Evolutionary conservation across 2,329 filamentous ascomycete genomes (phyloP).

Genomic region (Chaetomiaceae sp.): DNA sequence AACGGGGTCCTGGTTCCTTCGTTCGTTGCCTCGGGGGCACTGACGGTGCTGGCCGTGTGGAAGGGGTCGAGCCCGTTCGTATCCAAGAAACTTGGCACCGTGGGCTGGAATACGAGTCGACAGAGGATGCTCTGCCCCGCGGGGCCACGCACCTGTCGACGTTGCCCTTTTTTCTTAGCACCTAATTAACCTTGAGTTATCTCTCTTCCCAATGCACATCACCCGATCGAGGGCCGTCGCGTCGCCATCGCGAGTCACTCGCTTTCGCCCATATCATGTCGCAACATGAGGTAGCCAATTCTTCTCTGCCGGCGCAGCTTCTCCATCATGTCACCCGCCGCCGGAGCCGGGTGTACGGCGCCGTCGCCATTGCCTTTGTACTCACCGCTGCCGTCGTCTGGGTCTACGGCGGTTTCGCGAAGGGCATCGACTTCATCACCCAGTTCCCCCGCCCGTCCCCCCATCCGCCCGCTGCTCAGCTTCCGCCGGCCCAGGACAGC

Average conservation of each 20-base stretch:
- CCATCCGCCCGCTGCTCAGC: too few species aligned
- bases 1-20: too few species aligned
- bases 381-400: conserved; percentile 4
- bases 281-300: neutral
- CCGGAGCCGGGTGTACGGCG: conserved; percentile 4
- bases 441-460: neutral
- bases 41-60: too few species aligned
- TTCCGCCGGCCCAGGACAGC: neutral
- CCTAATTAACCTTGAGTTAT: too few species aligned
- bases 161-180: too few species aligned
- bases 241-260: neutral
- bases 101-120: too few species aligned
- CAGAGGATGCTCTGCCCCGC: too few species aligned
- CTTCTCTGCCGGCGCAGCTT: conserved; percentile 6
- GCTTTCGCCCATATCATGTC: neutral
- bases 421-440: conserved; percentile 4
- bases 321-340: conserved; percentile 4
- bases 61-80: too few species aligned
- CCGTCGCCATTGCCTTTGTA: neutral
- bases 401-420: conserved; percentile 9
- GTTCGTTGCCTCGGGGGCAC: too few species aligned
- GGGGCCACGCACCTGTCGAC: too few species aligned
- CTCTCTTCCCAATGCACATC: neutral
- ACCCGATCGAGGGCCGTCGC: neutral
- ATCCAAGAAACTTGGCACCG: too few species aligned